Conservation (phyloP, 768 basidiomycete species). For the Termitomyces sp. region DNA sequence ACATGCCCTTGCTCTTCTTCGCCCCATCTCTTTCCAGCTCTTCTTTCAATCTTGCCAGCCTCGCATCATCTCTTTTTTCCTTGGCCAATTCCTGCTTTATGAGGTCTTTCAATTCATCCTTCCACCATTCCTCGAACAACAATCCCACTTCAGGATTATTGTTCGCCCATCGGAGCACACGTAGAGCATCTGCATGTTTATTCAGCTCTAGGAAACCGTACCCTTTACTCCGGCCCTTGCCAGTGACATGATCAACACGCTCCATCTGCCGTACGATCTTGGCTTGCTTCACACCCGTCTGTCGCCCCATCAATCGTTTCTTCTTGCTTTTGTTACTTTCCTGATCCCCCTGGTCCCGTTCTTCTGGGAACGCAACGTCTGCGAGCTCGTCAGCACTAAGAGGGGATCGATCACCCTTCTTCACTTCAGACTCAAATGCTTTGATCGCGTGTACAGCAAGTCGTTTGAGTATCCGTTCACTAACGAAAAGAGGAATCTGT, state of each 20-base stretch:
- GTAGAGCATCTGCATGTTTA: conserved; percentile 83
- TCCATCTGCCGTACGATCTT: conserved; percentile 91
- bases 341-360: conserved; percentile 14
- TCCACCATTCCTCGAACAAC: conserved; percentile 81
- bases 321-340: conserved; percentile 18
- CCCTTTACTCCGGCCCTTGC: conserved; percentile 84
- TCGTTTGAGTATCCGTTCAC: conserved; percentile 85
- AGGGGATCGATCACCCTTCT: conserved; percentile 46
- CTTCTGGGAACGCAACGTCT: conserved; percentile 25
- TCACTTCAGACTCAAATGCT: conserved; percentile 76
- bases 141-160: conserved; percentile 65
- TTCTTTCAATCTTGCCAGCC: conserved; percentile 53
- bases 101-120: conserved; percentile 63
- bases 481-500: conserved; percentile 85
- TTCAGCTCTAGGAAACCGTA: conserved; percentile 95
- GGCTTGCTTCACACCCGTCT: conserved; percentile 67
- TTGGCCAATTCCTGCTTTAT: conserved; percentile 47
- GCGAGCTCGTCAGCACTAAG: conserved; percentile 70
- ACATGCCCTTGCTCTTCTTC: conserved; percentile 38
- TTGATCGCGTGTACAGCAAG: conserved; percentile 78
- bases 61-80: conserved; percentile 37
- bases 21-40: conserved; percentile 39
- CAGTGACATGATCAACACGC: conserved; percentile 82
- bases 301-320: conserved; percentile 24
- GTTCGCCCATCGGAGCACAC: conserved; percentile 91